phyloP scores from a whole-genome alignment of 208 protist species.

The Crithidia fasciculata region DNA sequence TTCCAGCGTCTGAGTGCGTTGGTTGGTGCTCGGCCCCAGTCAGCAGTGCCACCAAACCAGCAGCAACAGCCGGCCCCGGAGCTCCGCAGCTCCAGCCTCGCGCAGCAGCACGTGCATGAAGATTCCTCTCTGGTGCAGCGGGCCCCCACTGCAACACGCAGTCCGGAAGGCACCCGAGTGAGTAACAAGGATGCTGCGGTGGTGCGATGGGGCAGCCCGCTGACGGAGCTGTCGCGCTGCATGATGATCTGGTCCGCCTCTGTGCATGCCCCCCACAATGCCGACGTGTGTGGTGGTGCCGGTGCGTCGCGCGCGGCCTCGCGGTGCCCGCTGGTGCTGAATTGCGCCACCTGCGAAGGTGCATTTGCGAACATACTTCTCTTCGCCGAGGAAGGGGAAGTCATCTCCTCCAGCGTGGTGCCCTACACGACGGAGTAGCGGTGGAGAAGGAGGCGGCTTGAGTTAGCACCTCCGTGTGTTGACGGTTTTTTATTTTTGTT shows the following conservation, averaged over 20 bases:
- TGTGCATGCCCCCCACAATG: not conserved
- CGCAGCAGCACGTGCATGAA: too few species aligned
- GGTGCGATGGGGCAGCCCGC: slow-evolving; percentile 21
- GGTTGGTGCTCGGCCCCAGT: slow-evolving; percentile 9
- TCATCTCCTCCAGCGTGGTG: slow-evolving; percentile 9
- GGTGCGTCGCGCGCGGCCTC: not conserved
- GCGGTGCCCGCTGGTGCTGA: slow-evolving; percentile 37
- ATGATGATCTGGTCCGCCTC: slow-evolving; percentile 19
- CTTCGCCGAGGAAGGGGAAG: slow-evolving; percentile 30
- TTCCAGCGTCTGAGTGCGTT: slow-evolving; percentile 16
- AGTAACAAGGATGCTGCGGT: not conserved
- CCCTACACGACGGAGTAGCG: slow-evolving; percentile 8
- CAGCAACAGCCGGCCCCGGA: not conserved
- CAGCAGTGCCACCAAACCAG: not conserved
- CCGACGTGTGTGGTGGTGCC: not conserved
- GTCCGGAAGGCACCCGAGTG: too few species aligned
- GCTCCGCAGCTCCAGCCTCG: too few species aligned
- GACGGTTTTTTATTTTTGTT: too few species aligned
- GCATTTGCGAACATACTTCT: slow-evolving; percentile 51
- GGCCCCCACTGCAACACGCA: too few species aligned
- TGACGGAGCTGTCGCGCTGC: slow-evolving; percentile 21
- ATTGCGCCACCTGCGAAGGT: slow-evolving; percentile 75
- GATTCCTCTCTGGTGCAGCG: too few species aligned
- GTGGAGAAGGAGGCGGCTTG: too few species aligned
- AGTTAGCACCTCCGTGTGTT: too few species aligned